Base-by-base conservation (phyloP, 805 yeast species). In the Dipodascus albidus region DNA sequence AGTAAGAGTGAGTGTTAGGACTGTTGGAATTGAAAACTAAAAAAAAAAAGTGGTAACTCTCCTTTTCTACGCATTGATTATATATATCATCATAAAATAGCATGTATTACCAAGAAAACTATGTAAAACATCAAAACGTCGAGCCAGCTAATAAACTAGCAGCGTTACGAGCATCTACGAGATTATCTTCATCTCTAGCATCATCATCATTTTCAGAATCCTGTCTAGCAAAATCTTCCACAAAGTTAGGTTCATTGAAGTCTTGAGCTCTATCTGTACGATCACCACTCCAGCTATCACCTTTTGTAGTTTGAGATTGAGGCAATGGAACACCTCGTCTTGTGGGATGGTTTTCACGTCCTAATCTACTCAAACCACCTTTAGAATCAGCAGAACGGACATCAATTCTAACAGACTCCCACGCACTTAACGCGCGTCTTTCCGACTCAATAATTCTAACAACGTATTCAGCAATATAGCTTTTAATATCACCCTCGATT, bases 351-450 rank as follows among this genome's bases (percentile, higher is more conserved):
- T 75, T 71, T 57, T 83, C 90, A 53, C 96, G 69, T 17, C 96
- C 96, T 38, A 93, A 71, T 53, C 96, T 73, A 42, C 93, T 79
- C 42, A 93, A 75, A 0, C 96, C 96, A 21, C 96, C 95, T 23
- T 75, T 74, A 24, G 77, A 77, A 67, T 87, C 95, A 2, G 85
- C 86, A 6, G 80, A 75, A 53, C 95, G 74, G 9, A 87, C 83
- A 58, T 85, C 93, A 2, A 78, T 69, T 55, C 91, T 77, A 55
- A 80, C 81, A 59, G 75, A 78, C 63, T 83, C 96, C 71, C 95
- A 74, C 41, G 84, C 75, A 53, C 81, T 77, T 52, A 93, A 73
- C 50, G 85, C 82, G 61, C 87, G 83, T 48, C 98, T 77, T 70
- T 90, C 96, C 59, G 82, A 86, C 55, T 88, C 96, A 48, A 93